A percentile compares a stretch with the other conserved stretches of the same genome.
phyloP scores from a whole-genome alignment of 441 rosid genomes.

The Rhodomyrtus psidioides region DNA sequence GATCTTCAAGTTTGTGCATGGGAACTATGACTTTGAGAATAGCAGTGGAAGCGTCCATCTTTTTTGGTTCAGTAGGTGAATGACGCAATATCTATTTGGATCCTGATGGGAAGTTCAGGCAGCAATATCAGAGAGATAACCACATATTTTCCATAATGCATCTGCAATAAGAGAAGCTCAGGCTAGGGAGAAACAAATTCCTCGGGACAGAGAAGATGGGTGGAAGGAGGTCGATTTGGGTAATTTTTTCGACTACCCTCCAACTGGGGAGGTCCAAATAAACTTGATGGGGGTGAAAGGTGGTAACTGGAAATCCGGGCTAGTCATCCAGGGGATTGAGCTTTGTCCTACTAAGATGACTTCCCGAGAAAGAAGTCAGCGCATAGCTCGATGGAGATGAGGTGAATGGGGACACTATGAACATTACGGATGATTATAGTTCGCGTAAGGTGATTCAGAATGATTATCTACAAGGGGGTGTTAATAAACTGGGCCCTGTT shows the following conservation, averaged over 20 bases:
- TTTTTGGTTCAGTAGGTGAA: not conserved
- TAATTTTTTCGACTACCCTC: not conserved
- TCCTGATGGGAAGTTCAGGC: not conserved
- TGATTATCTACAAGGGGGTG: not conserved
- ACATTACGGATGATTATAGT: not conserved
- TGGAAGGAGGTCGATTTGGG: constrained; percentile 9
- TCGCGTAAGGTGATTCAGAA: not conserved
- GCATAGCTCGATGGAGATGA: not conserved
- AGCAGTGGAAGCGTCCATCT: constrained; percentile 1
- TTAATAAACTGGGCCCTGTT: not conserved
- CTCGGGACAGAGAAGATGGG: too few species aligned
- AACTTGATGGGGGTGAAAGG: constrained; percentile 1
- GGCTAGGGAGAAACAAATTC: not conserved
- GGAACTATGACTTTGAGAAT: not conserved
- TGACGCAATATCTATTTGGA: not conserved
- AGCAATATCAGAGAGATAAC: not conserved
- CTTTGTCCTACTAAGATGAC: constrained; percentile 1
- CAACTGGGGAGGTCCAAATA: not conserved
- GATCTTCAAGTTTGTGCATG: constrained; percentile 1
- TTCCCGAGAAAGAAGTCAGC: not conserved
- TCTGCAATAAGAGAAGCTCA: not conserved
- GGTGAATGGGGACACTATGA: not conserved
- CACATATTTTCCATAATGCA: not conserved
- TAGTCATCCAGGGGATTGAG: constrained; percentile 10
- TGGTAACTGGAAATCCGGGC: not conserved